Percentiles rank a stretch among this genome's conserved stretches.
Conservation (phyloP, 1,139 yeast genomes). For the Casaregolazyma lundiana region DNA sequence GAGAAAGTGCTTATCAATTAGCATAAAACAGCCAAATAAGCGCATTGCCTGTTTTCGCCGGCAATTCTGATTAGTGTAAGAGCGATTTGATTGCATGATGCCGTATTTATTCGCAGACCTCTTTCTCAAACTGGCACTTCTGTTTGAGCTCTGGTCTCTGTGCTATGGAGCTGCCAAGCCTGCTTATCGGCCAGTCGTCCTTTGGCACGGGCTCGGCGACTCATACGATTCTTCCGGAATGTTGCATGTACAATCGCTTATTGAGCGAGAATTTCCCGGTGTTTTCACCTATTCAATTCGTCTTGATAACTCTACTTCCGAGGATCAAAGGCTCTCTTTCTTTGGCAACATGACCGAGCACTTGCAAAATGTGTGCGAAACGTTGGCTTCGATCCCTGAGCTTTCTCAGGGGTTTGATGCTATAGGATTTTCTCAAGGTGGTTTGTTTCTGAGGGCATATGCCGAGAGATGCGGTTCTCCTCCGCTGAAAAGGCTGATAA, state of each 20-base stretch:
- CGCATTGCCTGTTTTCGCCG: too few relatives aligned
- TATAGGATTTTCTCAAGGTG: conserved; percentile 82
- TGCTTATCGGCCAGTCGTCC: conserved; percentile 48
- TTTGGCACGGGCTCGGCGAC: conserved; percentile 89
- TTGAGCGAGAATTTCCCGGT: conserved; percentile 47
- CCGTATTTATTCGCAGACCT: too few relatives aligned
- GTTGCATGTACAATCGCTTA: conserved; percentile 41
- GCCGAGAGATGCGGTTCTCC: conserved; percentile 52
- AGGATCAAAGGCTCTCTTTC: conserved; percentile 53
- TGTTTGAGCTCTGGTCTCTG: background rate
- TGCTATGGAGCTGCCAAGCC: background rate
- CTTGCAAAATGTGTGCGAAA: conserved; percentile 39
- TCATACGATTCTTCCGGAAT: conserved; percentile 61
- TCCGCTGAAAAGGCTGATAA: conserved; percentile 50
- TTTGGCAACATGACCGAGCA: conserved; percentile 55
- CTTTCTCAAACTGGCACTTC: background rate
- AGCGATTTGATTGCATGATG: too few relatives aligned
- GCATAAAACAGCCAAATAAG: too few relatives aligned
- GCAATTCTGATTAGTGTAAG: too few relatives aligned
- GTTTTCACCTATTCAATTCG: conserved; percentile 50
- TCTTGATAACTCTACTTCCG: conserved; percentile 45
- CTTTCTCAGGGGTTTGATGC: conserved; percentile 60
- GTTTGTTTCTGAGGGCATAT: conserved; percentile 62
- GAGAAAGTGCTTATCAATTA: background rate
- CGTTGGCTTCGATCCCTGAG: conserved; percentile 40